Conservation (phyloP, 352 stramenopile genomes). For the Globisporangium barbulae region DNA sequence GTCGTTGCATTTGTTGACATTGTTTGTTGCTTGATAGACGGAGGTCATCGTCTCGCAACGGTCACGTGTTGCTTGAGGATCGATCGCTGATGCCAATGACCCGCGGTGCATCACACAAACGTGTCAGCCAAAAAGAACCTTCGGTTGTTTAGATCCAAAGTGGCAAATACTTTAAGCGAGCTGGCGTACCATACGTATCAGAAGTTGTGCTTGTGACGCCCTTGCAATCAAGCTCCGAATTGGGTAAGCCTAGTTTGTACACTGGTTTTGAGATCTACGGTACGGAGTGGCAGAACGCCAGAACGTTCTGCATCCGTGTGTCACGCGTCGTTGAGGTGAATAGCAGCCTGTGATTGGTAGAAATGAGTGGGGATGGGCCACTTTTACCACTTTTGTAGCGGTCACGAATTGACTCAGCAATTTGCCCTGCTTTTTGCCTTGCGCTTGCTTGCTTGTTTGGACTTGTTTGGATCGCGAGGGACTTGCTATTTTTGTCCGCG, state of each 20-base stretch:
- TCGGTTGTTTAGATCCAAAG: background rate
- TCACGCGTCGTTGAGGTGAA: background rate
- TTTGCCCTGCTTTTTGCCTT: conserved; percentile 6
- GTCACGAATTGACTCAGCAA: background rate
- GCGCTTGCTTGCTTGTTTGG: conserved; percentile 4
- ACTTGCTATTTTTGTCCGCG: conserved; percentile 16
- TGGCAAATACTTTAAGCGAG: background rate
- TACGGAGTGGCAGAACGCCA: background rate
- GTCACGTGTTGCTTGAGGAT: too few species aligned
- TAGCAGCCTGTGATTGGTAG: background rate
- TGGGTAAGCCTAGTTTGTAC: background rate
- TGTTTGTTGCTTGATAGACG: too few species aligned
- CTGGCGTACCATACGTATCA: background rate
- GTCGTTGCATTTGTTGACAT: too few species aligned
- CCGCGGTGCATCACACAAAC: background rate
- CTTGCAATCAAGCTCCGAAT: too few species aligned
- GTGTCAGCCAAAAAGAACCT: conserved; percentile 1
- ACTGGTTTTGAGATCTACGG: background rate
- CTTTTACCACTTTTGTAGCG: background rate
- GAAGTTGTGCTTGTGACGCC: background rate
- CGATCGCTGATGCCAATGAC: background rate
- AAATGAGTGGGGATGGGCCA: background rate
- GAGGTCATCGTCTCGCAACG: too few species aligned
- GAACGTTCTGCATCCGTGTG: conserved; percentile 5
- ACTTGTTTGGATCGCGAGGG: conserved; percentile 5